Conservation (phyloP, 495 filamentous ascomycete genomes). For the Alectoria sarmentosa region DNA sequence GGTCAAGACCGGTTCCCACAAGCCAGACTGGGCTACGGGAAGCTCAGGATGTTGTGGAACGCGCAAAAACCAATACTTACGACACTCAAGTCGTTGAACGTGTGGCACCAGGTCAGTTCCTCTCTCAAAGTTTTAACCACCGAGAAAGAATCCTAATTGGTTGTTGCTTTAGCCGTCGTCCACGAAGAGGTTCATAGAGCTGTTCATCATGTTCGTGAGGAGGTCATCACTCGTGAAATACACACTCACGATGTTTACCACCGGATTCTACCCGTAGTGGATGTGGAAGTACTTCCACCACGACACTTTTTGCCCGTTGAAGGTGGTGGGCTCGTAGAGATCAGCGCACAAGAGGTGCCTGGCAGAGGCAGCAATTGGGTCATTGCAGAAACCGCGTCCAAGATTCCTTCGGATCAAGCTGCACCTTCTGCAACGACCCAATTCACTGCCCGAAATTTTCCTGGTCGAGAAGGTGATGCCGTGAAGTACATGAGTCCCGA, state of each 20-base stretch:
- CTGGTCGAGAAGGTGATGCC: constrained; percentile 25
- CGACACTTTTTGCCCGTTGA: constrained; percentile 31
- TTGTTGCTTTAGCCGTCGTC: constrained; percentile 38
- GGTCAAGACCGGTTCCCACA: background rate
- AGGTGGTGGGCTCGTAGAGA: constrained; percentile 29
- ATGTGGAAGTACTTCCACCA: constrained; percentile 38
- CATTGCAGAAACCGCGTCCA: constrained; percentile 30
- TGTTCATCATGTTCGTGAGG: constrained; percentile 42
- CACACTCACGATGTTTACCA: constrained; percentile 49
- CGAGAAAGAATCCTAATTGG: background rate
- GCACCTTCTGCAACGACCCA: constrained; percentile 27
- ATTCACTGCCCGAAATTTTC: constrained; percentile 26
- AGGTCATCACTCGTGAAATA: constrained; percentile 48
- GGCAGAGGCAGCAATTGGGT: constrained; percentile 30
- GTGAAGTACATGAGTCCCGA: constrained; percentile 30
- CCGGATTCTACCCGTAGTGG: constrained; percentile 45
- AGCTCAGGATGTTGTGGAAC: constrained; percentile 22
- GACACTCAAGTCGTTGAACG: constrained; percentile 27
- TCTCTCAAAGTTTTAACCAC: background rate
- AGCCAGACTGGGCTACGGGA: constrained; percentile 10
- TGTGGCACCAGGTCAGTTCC: constrained; percentile 28
- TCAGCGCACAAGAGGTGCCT: constrained; percentile 27
- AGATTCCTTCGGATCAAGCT: constrained; percentile 36
- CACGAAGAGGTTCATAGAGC: constrained; percentile 45
- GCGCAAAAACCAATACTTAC: constrained; percentile 21